Evolutionary conservation across 1,284 basidiomycete species (phyloP), one percentile per base, ranked within the genome.

Genomic region (Kwoniella shivajii): DNA sequence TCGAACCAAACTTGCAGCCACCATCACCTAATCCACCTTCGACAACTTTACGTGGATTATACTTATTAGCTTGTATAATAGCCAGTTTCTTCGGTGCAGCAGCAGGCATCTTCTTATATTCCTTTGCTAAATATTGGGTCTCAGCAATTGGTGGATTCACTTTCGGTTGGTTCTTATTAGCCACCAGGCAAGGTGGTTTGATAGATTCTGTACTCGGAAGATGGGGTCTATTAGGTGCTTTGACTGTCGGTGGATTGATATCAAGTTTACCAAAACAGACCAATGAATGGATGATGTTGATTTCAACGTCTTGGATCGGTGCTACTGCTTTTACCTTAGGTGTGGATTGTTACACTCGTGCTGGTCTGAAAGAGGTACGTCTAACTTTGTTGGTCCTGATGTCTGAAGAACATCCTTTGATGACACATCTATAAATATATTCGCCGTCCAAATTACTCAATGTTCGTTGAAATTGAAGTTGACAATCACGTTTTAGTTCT

Each of bases 301-400:
- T 88, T 44, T 87, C 89, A 46, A 95, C 92, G 26, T 89, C 75
- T 7, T 75, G 71, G 61, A 67, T 95, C 55, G 94, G 94, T 22
- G 87, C 92, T n/a, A 88, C 88, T n/a, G 88, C 91, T 1, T 86
- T 95, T 72, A 90, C 93, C 57, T 82, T 97, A 20, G 93, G 93
- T 9, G 85, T 96, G 49, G 94, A 98, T 77, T 97, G 94, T 77
- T 97, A 86, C 75, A 89, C 91, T 3, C 88, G 89, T 6, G 89
- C 88, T 4, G 89, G 89, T 24, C 83, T 96, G 56, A 97, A 97
- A 80, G 94, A 96, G 71, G 74, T 73, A 34, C 50, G 72, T 63
- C n/a, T n/a, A 10, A 6, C n/a, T 43, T 9, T 82, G 4, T 34
- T 20, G 5, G 2, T 30, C 20, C 5, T 37, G 22, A n/a, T n/a